Evolutionary conservation across 169 alveolate genomes (phyloP).

Genomic region (Eimeria sp.): DNA sequence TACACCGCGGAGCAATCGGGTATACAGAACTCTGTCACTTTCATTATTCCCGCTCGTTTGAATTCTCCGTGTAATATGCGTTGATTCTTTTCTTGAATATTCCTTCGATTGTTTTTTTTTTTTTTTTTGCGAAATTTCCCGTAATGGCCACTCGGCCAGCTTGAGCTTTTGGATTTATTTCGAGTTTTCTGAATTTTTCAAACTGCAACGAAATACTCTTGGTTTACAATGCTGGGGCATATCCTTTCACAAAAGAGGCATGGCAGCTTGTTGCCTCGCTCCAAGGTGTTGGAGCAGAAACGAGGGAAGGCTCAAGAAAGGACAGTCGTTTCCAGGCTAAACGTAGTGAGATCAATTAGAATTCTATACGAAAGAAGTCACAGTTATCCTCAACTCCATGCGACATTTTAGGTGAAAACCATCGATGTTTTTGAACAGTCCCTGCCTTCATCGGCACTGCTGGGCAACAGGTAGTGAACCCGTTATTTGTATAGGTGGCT

Average conservation of each 20-base stretch:
- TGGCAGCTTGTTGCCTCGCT: slow-evolving; percentile 58
- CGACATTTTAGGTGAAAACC: slow-evolving; percentile 45
- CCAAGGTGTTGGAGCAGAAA: slow-evolving; percentile 61
- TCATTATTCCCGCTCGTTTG: slow-evolving; percentile 25
- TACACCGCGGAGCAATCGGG: slow-evolving; percentile 17
- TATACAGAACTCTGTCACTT: not conserved
- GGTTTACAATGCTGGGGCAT: slow-evolving; percentile 4
- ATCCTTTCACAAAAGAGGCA: slow-evolving; percentile 53
- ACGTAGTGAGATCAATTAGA: slow-evolving; percentile 29
- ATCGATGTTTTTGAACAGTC: slow-evolving; percentile 73
- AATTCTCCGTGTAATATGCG: slow-evolving; percentile 12
- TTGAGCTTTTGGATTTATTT: not conserved
- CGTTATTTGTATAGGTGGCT: not conserved
- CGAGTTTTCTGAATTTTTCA: slow-evolving; percentile 48
- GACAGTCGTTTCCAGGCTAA: slow-evolving; percentile 62
- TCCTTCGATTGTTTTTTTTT: not conserved
- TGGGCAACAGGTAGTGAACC: slow-evolving; percentile 12
- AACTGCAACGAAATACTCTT: not conserved
- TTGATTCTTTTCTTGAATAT: not conserved
- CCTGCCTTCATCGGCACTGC: slow-evolving; percentile 60
- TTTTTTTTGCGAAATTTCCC: not conserved
- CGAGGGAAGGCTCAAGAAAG: slow-evolving; percentile 65
- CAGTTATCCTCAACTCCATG: not conserved
- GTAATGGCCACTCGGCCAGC: slow-evolving; percentile 9
- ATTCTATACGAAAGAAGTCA: not conserved